Base-by-base conservation (phyloP, 768 basidiomycete species). In the Macrolepiota albuminosa region DNA sequence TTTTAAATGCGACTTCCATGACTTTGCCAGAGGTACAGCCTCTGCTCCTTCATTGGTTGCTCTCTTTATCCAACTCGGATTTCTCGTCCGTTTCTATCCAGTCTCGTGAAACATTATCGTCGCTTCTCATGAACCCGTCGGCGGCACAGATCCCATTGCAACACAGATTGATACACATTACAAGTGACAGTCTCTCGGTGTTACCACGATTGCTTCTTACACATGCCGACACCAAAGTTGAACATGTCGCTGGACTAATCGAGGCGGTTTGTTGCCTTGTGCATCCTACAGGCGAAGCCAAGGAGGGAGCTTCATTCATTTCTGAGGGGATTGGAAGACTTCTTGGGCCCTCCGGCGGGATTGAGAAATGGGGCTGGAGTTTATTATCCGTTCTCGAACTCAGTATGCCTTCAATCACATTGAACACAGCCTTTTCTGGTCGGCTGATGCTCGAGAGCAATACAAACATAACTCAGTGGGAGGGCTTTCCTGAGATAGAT, bases 301-400 rank as follows among this genome's bases (percentile, higher is more conserved):
- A 60, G n/a, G 42, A 62, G 8, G 68, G 74, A 14, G 65, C 81
- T 33, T 67, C 75, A 2, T 66, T 79, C n/a, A 77, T 91, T 37
- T 77, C 82, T 14, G 70, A 75, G 16, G 79, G 77, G 16, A 75
- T 92, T 3, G 82, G 80, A 8, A 82, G 81, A 57, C 77, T 94
- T 6, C 79, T 96, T 1, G 94, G 94, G 4, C 88, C 93, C 1
- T 81, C 76, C 0, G 93, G 93, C 6, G 88, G 90, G 0, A 84
- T 97, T 18, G 93, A 97, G 66, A 87, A 87, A 70, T 98, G 95
- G 96, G 91, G 93, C 4, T 94, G 90, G 88, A 83, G 84, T 51
- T 68, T 99, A 4, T 78, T 98, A 33, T 82, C 84, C 0, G 91
- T 89, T n/a, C 74, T 98, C 42, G 87, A 93, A 64, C 84, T 98